These are phyloP conservation scores for Globisporangium paddicum DNA, from an alignment of 352 stramenopile species.

Conservation along the genomic window DNA sequence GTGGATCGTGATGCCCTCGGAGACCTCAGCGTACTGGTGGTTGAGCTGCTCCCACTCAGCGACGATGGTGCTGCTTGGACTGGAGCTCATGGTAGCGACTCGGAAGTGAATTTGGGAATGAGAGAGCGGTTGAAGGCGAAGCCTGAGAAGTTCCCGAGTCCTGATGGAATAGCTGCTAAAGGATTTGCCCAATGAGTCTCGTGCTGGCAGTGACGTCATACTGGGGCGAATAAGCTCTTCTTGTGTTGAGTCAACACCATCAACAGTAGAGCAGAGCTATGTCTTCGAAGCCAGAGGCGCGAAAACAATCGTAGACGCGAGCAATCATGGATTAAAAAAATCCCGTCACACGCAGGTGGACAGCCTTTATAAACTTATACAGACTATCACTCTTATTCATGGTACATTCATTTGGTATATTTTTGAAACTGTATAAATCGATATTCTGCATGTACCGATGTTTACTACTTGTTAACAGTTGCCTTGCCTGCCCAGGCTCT, in stretches of 20 bases:
- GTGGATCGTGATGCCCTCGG: conserved; percentile 29
- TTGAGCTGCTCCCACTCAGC: conserved; percentile 12
- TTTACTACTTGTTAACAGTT: neutral
- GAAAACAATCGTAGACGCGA: neutral
- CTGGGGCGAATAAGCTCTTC: neutral
- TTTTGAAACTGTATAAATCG: neutral
- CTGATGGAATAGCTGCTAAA: too few relatives aligned
- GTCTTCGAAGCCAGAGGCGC: neutral
- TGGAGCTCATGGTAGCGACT: conserved; percentile 1
- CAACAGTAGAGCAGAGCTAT: neutral
- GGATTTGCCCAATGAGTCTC: neutral
- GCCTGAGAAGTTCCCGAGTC: too few relatives aligned
- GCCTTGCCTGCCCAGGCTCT: neutral
- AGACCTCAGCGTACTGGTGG: conserved; percentile 17
- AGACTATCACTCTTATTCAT: neutral
- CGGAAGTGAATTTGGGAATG: neutral
- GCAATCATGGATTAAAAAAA: neutral
- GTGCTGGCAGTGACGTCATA: neutral
- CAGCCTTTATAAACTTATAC: neutral
- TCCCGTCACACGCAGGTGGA: neutral
- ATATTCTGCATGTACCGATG: neutral
- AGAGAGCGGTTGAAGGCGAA: neutral
- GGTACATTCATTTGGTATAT: neutral
- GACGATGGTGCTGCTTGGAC: conserved; percentile 6
- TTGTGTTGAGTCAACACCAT: neutral